Evolutionary conservation across 169 alveolate species (phyloP).

Genomic region (Toxoplasma gondii): DNA sequence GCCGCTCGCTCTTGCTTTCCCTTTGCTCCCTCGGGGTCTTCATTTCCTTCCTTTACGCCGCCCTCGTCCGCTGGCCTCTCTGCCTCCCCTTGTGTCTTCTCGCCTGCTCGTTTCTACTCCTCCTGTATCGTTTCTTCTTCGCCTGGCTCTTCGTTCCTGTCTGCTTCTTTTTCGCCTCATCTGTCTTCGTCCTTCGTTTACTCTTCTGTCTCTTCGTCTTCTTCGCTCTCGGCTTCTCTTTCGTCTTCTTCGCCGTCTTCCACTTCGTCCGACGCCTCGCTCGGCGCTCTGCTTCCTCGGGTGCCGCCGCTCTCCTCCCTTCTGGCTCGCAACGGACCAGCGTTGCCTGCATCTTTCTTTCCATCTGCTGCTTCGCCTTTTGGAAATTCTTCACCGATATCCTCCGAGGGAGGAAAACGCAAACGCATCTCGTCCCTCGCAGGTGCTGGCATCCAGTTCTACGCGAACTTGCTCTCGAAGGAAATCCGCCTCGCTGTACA

Average conservation of each 20-base stretch:
- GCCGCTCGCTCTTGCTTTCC: not conserved
- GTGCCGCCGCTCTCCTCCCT: not conserved
- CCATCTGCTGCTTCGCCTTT: not conserved
- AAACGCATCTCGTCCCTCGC: not conserved
- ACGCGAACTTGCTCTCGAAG: not conserved
- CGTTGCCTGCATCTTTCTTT: not conserved
- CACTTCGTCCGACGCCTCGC: not conserved
- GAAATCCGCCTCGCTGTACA: not conserved
- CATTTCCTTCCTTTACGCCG: too few relatives aligned
- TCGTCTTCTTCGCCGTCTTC: not conserved
- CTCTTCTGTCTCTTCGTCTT: not conserved
- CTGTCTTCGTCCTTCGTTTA: not conserved
- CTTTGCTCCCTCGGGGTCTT: not conserved
- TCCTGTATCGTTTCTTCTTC: not conserved
- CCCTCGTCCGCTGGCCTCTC: too few relatives aligned
- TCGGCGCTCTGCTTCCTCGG: not conserved
- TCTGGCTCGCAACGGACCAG: not conserved
- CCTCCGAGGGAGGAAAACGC: not conserved
- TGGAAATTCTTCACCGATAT: not conserved
- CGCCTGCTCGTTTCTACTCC: not conserved
- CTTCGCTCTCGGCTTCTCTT: not conserved
- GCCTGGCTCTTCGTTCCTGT: not conserved
- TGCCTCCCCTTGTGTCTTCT: not conserved
- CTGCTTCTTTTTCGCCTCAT: not conserved
- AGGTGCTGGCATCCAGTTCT: slow-evolving; percentile 4